Conservation (phyloP, 208 protist genomes). For the Trypanosoma caninum region DNA sequence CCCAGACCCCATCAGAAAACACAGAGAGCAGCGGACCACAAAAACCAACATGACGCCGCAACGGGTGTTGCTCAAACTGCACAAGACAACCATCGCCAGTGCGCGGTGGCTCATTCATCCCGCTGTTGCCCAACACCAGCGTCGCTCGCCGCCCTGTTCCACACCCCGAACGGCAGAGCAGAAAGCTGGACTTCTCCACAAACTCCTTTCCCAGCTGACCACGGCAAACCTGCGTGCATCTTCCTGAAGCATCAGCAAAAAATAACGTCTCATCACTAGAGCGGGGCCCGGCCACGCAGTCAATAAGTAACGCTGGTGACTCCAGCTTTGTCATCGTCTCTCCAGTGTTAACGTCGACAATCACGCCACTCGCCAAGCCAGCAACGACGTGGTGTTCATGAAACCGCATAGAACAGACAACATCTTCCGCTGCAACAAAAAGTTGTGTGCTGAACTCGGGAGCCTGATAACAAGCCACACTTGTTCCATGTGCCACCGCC, state of each 20-base stretch:
- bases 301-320: slow-evolving; percentile 1
- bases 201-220: neutral
- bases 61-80: slow-evolving; percentile 17
- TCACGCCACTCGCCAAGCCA: neutral
- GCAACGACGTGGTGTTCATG: neutral
- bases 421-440: slow-evolving; percentile 11
- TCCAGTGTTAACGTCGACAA: neutral
- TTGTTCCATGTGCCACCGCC: slow-evolving; percentile 7
- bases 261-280: neutral
- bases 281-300: neutral
- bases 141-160: neutral
- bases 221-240: neutral
- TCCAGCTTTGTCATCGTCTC: neutral
- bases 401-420: slow-evolving; percentile 4
- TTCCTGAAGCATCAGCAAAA: slow-evolving; percentile 5
- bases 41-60: neutral
- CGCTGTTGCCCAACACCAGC: neutral
- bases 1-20: slow-evolving; percentile 19
- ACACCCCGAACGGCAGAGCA: neutral
- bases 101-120: neutral
- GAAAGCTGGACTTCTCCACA: neutral
- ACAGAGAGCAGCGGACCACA: slow-evolving; percentile 1
- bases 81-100: neutral
- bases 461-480: slow-evolving; percentile 10
- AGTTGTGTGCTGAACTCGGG: slow-evolving; percentile 16